These are phyloP conservation scores for Penicillium aurantiogriseum DNA, from an alignment of 2,329 filamentous ascomycete species.

Conservation along the genomic window DNA sequence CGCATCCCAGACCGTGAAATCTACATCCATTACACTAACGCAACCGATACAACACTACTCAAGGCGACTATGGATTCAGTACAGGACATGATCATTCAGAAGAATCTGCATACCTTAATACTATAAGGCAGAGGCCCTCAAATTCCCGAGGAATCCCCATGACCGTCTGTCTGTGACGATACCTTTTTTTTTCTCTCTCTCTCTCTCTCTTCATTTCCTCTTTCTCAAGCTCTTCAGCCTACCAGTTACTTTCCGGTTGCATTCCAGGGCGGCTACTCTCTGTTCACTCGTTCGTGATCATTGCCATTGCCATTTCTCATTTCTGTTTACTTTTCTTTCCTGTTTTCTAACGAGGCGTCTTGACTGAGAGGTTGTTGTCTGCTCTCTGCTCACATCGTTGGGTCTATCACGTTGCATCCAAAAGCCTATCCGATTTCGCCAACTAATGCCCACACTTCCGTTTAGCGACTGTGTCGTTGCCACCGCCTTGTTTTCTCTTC, in stretches of 20 bases:
- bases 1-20: conserved; percentile 58
- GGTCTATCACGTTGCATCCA: conserved; percentile 25
- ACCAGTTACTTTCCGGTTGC: conserved; percentile 24
- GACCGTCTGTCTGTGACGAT: conserved; percentile 22
- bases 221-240: conserved; percentile 19
- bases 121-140: conserved; percentile 46
- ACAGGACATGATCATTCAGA: conserved; percentile 84
- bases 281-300: conserved; percentile 10
- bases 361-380: conserved; percentile 21
- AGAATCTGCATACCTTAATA: conserved; percentile 76
- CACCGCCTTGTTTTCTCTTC: conserved; percentile 6
- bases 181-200: conserved; percentile 6
- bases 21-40: conserved; percentile 60
- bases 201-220: conserved; percentile 16
- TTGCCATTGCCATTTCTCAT: conserved; percentile 1
- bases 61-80: conserved; percentile 85
- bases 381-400: conserved; percentile 19
- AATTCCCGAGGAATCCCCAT: conserved; percentile 19
- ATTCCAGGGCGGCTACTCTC: conserved; percentile 26
- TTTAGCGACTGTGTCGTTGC: conserved; percentile 25
- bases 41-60: conserved; percentile 68
- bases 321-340: conserved; percentile 9
- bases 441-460: conserved; percentile 22
- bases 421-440: conserved; percentile 22
- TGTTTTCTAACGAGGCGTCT: conserved; percentile 21